Conservation (phyloP, 2,329 filamentous ascomycete genomes). For the Tolypocladium cylindrosporum region DNA sequence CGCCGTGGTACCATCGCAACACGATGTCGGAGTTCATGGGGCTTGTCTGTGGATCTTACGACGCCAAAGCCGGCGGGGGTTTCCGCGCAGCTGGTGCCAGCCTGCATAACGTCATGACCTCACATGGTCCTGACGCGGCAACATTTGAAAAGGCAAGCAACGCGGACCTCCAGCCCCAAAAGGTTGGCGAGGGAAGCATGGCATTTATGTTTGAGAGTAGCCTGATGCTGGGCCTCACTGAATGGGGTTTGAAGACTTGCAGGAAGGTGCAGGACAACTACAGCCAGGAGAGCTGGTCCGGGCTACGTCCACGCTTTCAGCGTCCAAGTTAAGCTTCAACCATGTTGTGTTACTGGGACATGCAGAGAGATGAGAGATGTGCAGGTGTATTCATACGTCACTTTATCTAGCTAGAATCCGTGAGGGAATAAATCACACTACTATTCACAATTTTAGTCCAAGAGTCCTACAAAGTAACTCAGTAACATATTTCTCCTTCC, state of each 20-base stretch:
- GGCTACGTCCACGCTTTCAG: slow-evolving; percentile 47
- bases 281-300: slow-evolving; percentile 68
- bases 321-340: not conserved
- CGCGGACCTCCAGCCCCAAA: slow-evolving; percentile 41
- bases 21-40: slow-evolving; percentile 59
- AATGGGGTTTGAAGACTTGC: slow-evolving; percentile 56
- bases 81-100: slow-evolving; percentile 50
- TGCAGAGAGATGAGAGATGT: no score
- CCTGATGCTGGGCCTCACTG: slow-evolving; percentile 60
- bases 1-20: slow-evolving; percentile 65
- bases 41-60: slow-evolving; percentile 45
- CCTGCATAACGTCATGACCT: slow-evolving; percentile 63
- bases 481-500: no score
- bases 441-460: no score
- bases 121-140: slow-evolving; percentile 50
- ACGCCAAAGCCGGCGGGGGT: slow-evolving; percentile 48
- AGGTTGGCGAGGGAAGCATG: slow-evolving; percentile 52
- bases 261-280: slow-evolving; percentile 36
- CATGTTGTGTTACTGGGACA: not conserved
- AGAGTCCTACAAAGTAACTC: no score
- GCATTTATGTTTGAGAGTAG: slow-evolving; percentile 64
- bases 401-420: no score
- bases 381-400: no score
- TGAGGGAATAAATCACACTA: no score
- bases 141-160: slow-evolving; percentile 46